Conservation (phyloP, 371 early-diverging fungal species). For the Dichotomocladium elegans region DNA sequence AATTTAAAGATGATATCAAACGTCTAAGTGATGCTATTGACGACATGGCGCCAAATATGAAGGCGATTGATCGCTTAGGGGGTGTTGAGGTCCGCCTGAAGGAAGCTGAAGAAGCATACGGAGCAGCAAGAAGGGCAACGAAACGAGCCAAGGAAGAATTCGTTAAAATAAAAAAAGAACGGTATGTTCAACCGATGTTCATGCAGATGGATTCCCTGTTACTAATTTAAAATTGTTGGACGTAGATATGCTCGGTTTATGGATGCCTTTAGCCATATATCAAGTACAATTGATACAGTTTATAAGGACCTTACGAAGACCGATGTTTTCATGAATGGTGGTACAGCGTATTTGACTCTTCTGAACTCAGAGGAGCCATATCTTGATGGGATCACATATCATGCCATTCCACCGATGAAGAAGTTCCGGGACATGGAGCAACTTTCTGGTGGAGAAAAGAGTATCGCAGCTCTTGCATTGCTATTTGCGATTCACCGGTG, state of each 20-base stretch:
- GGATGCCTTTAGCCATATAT: slow-evolving; percentile 89
- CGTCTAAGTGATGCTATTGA: slow-evolving; percentile 73
- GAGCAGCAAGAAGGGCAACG: slow-evolving; percentile 71
- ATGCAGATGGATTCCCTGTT: background rate
- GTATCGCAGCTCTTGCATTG: slow-evolving; percentile 96
- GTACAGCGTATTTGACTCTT: slow-evolving; percentile 92
- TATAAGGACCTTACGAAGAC: slow-evolving; percentile 94
- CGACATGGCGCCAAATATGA: slow-evolving; percentile 84
- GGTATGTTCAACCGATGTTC: slow-evolving; percentile 38
- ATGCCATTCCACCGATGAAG: slow-evolving; percentile 99
- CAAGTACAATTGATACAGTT: slow-evolving; percentile 84
- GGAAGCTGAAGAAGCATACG: slow-evolving; percentile 81
- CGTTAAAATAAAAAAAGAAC: slow-evolving; percentile 74
- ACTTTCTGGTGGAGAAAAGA: slow-evolving; percentile 99
- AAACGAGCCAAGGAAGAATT: slow-evolving; percentile 80
- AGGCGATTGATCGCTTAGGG: slow-evolving; percentile 81
- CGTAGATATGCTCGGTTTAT: slow-evolving; percentile 75
- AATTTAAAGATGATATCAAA: slow-evolving; percentile 69
- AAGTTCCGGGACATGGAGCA: slow-evolving; percentile 99
- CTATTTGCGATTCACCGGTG: slow-evolving; percentile 95
- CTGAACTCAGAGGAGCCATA: slow-evolving; percentile 97
- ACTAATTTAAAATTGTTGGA: background rate
- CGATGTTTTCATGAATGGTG: slow-evolving; percentile 80
- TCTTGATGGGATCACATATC: slow-evolving; percentile 91
- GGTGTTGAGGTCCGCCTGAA: slow-evolving; percentile 75